A percentile compares a stretch with the other conserved stretches of the same genome.
phyloP scores from a whole-genome alignment of 805 yeast species.

The Sungouiozyma intestinalis region DNA sequence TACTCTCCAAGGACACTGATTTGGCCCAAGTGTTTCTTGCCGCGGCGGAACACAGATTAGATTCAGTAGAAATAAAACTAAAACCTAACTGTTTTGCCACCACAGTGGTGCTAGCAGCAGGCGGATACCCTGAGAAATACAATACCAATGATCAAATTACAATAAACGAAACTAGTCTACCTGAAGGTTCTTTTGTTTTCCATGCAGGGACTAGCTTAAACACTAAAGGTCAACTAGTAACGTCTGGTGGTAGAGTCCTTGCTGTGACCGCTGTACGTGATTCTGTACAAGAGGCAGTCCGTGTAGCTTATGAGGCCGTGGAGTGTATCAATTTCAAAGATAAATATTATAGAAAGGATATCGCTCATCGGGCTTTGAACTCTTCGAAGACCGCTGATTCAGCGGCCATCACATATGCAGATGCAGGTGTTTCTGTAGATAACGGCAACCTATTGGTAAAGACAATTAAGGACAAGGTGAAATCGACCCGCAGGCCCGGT shows the following conservation, averaged over 20 bases:
- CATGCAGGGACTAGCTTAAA: slow-evolving; percentile 84
- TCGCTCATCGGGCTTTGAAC: slow-evolving; percentile 92
- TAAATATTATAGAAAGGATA: slow-evolving; percentile 82
- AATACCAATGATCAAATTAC: slow-evolving; percentile 78
- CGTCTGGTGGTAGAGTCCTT: slow-evolving; percentile 95
- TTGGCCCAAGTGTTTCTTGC: slow-evolving; percentile 88
- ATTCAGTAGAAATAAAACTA: slow-evolving; percentile 55
- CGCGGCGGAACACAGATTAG: slow-evolving; percentile 88
- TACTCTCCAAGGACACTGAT: slow-evolving; percentile 76
- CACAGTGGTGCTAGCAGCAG: slow-evolving; percentile 94
- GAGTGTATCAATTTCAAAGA: slow-evolving; percentile 59
- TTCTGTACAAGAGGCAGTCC: slow-evolving; percentile 69
- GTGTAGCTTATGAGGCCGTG: slow-evolving; percentile 78
- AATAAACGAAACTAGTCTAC: slow-evolving; percentile 25
- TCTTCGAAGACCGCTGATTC: slow-evolving; percentile 26
- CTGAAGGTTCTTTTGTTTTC: slow-evolving; percentile 56
- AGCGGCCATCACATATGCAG: slow-evolving; percentile 67
- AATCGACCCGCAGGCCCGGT: slow-evolving; percentile 88
- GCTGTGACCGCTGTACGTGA: slow-evolving; percentile 83
- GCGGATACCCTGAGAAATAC: slow-evolving; percentile 89
- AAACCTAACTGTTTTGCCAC: slow-evolving; percentile 57
- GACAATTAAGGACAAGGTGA: slow-evolving; percentile 80
- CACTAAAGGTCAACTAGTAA: slow-evolving; percentile 43
- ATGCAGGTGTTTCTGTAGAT: slow-evolving; percentile 96
- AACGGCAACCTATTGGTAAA: slow-evolving; percentile 87